Evolutionary conservation across 345 rosid genomes (phyloP), one percentile per base, ranked within the genome.

Genomic region (Leavenworthia alabamica): DNA sequence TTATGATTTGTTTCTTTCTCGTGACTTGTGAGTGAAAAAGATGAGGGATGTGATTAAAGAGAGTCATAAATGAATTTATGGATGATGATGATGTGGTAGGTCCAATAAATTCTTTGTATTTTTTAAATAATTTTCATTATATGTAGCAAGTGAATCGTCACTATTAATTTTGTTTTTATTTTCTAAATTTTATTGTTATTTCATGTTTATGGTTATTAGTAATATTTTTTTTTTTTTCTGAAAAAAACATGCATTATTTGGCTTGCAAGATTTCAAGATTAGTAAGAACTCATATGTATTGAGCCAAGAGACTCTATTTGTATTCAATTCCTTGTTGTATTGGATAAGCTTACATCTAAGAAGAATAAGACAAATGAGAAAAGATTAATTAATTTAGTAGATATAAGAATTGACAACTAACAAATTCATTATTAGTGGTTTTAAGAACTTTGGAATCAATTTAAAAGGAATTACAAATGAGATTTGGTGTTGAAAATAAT

Each of bases 381-480:
- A 70, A 36, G 46, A 62, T 70, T 70, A 62, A 55, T 0, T 12
- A 36, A 15, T 46, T 27, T 37, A 62, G 37, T 55, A 70, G 58
- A 14, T 53, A 70, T 70, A 26, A 47, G 10, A 62, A 70, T 55
- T 33, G 53, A 62, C 69, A 70, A 70, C 13, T 70, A 70, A 62
- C 69, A 55, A 70, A 70, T 48, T 29, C 53, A 47, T 29, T 36
- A 45, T 23, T 39, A 70, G 53, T 70, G 69, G 74, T 55, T 62
- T 70, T 39, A 48, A 56, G 28, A 62, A 47, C 46, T 70, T 70
- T 70, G 74, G 74, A 56, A 62, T 55, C 74, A 55, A 54, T 45
- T 35, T 62, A 46, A 46, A 62, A 62, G 52, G 74, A 62, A 40
- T 46, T 53, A 58, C 31, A 50, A 59, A 17, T 52, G 14, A 61